Evolutionary conservation across 2,329 filamentous ascomycete genomes (phyloP).

Genomic region (Cladorrhinum sp.): DNA sequence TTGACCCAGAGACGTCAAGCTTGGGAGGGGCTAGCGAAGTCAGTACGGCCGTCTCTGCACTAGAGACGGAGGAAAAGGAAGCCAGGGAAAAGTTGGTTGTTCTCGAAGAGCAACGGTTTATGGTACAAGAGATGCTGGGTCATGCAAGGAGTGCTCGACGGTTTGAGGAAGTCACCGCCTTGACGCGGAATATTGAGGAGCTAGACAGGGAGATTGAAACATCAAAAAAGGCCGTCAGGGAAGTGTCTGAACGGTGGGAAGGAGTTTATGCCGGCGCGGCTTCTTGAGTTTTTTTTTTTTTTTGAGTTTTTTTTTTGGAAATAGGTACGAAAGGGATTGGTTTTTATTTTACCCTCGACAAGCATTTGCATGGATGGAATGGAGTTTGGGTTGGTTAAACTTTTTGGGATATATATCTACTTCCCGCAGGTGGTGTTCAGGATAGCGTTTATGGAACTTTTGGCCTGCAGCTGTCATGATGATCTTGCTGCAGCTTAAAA

Average conservation of each 20-base stretch:
- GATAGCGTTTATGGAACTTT: no score
- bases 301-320: no score
- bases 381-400: no score
- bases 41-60: slow-evolving; percentile 52
- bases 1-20: slow-evolving; percentile 51
- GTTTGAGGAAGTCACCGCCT: slow-evolving; percentile 81
- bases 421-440: no score
- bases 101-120: slow-evolving; percentile 85
- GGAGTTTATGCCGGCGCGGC: slow-evolving; percentile 43
- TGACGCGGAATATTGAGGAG: slow-evolving; percentile 79
- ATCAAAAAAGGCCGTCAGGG: slow-evolving; percentile 61
- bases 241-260: slow-evolving; percentile 61
- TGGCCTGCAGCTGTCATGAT: no score
- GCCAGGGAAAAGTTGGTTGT: slow-evolving; percentile 77
- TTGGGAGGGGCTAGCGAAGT: slow-evolving; percentile 45
- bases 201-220: slow-evolving; percentile 73
- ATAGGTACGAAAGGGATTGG: no score
- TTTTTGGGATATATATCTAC: no score
- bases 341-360: no score
- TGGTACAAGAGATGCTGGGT: slow-evolving; percentile 82
- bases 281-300: neutral
- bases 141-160: slow-evolving; percentile 71
- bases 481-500: no score
- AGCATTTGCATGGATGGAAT: no score
- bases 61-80: slow-evolving; percentile 82